Base-by-base conservation (phyloP, 306 rosid species). In the Casuarina equisetifolia region DNA sequence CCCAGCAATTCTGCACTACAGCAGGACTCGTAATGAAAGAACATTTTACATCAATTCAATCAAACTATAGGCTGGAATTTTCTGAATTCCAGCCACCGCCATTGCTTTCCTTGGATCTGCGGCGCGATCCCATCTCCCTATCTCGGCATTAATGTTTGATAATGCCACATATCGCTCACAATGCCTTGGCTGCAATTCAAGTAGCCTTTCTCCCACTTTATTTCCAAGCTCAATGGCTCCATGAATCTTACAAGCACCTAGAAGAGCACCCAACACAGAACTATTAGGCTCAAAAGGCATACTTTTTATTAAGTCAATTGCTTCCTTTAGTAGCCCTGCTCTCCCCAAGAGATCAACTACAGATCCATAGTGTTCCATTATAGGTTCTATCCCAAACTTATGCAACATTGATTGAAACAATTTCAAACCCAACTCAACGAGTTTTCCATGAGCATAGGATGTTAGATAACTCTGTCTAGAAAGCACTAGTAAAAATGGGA, bases 221-320 rank as follows among this genome's bases (percentile, higher is more conserved):
- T 88, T 90, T 69, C 85, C 96, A 20, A 90, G 86, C 78, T 87
- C 91, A 55, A 80, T 51, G n/a, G 89, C 85, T 82, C 93, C 97
- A 80, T 93, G 91, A 86, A 88, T 86, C 78, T 86, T 93, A 77
- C 96, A 91, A 25, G 97, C 91, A 71, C 96, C 90, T 61, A 90
- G 70, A 85, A 90, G 89, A 19, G 96, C 92, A 66, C 91, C 86
- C 78, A 87, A 69, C 2, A 91, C 93, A 77, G 96, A 83, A 72
- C 83, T 87, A 85, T 87, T 88, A 0, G 97, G 90, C 80, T 86
- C 80, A 72, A 88, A 79, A 78, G 96, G 94, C 98, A 93, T 90
- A 50, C 79, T 79, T 36, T 79, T 79, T 17, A 86, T 50, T 36
- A 94, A 74, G 4, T 79, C 85, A 38, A 84, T 76, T 64, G 98